Evolutionary conservation across 805 yeast genomes (phyloP), one percentile per base, ranked within the genome.

Genomic region (Starmera amethionina): DNA sequence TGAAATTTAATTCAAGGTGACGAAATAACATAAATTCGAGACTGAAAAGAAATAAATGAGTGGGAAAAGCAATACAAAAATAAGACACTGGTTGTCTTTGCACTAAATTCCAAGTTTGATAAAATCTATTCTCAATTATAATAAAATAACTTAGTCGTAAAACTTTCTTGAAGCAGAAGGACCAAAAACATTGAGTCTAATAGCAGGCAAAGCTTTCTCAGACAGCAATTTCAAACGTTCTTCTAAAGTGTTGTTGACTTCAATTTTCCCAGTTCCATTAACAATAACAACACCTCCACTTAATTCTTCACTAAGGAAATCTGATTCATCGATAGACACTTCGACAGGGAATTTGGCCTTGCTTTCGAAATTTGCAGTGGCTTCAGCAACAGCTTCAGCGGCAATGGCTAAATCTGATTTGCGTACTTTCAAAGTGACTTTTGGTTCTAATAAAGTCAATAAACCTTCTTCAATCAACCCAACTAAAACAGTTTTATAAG

Each of bases 161-260:
- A 85, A 90, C 71, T 85, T 86, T 75, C 97, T 85, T 41, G 90
- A 65, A 42, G 74, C 63, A 14, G 96, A 82, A 42, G 84, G 78
- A 46, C 95, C 95, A 58, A 88, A 93, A 58, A 90, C 67, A 56
- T 89, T 95, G 47, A 84, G 70, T 67, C 97, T 81, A 48, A 93
- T 79, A 41, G 89, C 94, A 37, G 99, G 99, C 50, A 93, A 75
- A 8, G 96, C 83, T 55, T 79, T 85, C 59, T 84, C 83, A 32
- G 83, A 74, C 54, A 93, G 72, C 46, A 93, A 65, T 54, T 80
- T 75, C 56, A 93, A 77, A 67, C 99, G 85, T 70, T 89, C 97
- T 56, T 88, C 96, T 55, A 93, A 73, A 37, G 98, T 89, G 70
- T 93, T 93, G 65, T 85, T 73, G 42, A 93, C 86, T 52, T 82